These are phyloP conservation scores for Myxozyma neotropica DNA, from an alignment of 805 yeast species.

Conservation along the genomic window DNA sequence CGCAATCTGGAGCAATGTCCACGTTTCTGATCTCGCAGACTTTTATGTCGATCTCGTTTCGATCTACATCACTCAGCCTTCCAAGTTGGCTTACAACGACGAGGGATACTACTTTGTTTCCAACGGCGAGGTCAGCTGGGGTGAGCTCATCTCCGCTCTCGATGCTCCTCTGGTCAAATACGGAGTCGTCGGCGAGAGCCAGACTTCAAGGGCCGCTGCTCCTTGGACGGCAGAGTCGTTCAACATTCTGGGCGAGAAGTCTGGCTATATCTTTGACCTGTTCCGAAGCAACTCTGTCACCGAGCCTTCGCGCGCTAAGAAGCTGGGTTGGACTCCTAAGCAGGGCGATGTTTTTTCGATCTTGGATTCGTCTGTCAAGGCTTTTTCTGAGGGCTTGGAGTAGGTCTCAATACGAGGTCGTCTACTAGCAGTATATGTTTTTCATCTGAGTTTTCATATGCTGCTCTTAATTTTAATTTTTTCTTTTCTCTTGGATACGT, in stretches of 20 bases:
- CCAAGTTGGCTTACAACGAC: slow-evolving; percentile 40
- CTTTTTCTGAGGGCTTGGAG: slow-evolving; percentile 1
- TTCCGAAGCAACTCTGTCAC: slow-evolving; percentile 22
- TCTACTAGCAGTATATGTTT: too few species aligned
- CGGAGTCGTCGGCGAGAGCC: slow-evolving; percentile 14
- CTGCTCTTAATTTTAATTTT: too few species aligned
- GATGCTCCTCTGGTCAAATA: slow-evolving; percentile 35
- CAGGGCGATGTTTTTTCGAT: slow-evolving; percentile 10
- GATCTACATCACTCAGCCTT: slow-evolving; percentile 36
- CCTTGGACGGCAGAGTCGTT: not conserved
- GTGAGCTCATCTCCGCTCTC: slow-evolving; percentile 38
- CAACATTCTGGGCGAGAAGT: slow-evolving; percentile 6
- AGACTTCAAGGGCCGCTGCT: slow-evolving; percentile 3
- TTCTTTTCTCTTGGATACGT: too few species aligned
- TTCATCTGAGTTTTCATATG: too few species aligned
- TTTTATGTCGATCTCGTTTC: slow-evolving; percentile 40
- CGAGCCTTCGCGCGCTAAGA: slow-evolving; percentile 22
- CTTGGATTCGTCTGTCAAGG: slow-evolving; percentile 34
- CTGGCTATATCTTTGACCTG: slow-evolving; percentile 2
- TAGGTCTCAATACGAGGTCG: too few species aligned
- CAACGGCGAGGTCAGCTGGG: slow-evolving; percentile 42
- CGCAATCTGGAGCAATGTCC: slow-evolving; percentile 45
- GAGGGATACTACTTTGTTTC: slow-evolving; percentile 47
- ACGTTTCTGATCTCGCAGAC: slow-evolving; percentile 44
- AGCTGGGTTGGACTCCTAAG: slow-evolving; percentile 27